These are phyloP conservation scores for Drechslera avenae DNA, from an alignment of 2,329 filamentous ascomycete species.

Conservation along the genomic window DNA sequence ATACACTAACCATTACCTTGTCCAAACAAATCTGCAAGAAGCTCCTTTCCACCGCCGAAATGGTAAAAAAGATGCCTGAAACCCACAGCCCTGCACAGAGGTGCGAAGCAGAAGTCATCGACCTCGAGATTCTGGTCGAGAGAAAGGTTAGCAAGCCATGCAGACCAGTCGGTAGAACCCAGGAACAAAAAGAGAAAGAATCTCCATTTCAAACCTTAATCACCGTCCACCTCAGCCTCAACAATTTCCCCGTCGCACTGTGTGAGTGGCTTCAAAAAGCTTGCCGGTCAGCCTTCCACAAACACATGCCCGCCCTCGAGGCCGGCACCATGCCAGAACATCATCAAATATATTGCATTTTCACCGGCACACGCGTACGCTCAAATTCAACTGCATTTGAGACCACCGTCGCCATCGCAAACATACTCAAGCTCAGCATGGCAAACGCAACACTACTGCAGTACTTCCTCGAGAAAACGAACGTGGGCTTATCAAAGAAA, in stretches of 20 bases:
- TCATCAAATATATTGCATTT: not conserved
- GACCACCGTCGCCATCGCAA: too few species aligned
- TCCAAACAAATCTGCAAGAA: too few species aligned
- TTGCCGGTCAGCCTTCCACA: not conserved
- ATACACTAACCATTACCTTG: too few species aligned
- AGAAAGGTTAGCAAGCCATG: too few species aligned
- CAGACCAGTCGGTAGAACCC: not conserved
- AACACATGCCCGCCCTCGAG: not conserved
- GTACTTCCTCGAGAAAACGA: not conserved
- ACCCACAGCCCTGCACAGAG: too few species aligned
- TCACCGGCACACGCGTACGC: not conserved
- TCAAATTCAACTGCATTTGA: not conserved
- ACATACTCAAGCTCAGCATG: not conserved
- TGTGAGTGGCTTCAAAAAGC: not conserved
- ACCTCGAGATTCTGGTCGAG: too few species aligned
- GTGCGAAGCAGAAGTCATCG: too few species aligned
- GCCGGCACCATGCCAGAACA: not conserved
- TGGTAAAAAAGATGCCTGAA: too few species aligned
- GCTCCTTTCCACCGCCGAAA: too few species aligned
- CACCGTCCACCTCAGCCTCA: not conserved
- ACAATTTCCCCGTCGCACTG: not conserved
- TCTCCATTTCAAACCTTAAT: not conserved
- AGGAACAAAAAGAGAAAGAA: not conserved
- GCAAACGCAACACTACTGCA: not conserved
- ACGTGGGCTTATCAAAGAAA: not conserved